These are phyloP conservation scores for Lodderomyces elongisporus DNA, from an alignment of 1,139 yeast genomes.

Conservation along the genomic window DNA sequence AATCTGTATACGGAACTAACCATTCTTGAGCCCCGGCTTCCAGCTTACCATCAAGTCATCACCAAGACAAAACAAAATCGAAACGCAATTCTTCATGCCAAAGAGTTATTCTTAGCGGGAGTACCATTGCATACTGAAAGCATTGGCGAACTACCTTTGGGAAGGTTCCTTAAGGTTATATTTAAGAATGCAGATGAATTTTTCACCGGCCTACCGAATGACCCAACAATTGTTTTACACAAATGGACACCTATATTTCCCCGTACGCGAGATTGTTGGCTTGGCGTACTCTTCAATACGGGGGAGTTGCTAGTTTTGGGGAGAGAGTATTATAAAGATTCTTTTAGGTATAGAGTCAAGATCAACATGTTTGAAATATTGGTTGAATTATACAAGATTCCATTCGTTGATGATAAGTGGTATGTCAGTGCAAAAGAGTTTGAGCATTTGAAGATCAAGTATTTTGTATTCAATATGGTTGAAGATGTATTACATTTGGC, in stretches of 20 bases:
- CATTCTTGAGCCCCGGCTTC: conserved; percentile 37
- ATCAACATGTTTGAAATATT: conserved; percentile 26
- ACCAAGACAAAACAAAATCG: conserved; percentile 10
- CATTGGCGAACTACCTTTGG: conserved; percentile 25
- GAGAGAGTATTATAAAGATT: conserved; percentile 19
- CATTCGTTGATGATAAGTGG: conserved; percentile 5
- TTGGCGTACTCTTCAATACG: conserved; percentile 36
- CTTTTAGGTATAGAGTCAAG: conserved; percentile 21
- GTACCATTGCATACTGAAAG: conserved; percentile 27
- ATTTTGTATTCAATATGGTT: conserved; percentile 24
- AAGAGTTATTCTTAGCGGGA: conserved; percentile 25
- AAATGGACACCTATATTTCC: conserved; percentile 29
- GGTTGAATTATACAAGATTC: conserved; percentile 19
- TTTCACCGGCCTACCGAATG: conserved; percentile 28
- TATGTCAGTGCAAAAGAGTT: conserved; percentile 18
- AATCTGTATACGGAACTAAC: conserved; percentile 32
- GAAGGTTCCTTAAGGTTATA: conserved; percentile 24
- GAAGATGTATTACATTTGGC: conserved; percentile 8
- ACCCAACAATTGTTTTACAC: conserved; percentile 33
- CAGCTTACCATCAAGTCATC: conserved; percentile 29
- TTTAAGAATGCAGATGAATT: conserved; percentile 27
- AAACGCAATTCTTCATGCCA: conserved; percentile 21
- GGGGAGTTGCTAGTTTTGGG: conserved; percentile 34
- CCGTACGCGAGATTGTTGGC: conserved; percentile 23
- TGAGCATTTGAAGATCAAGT: conserved; percentile 22